Evolutionary conservation across 139 green algal species (phyloP), one percentile per base, ranked within the genome.

Genomic region (Diplosphaera chodatii): DNA sequence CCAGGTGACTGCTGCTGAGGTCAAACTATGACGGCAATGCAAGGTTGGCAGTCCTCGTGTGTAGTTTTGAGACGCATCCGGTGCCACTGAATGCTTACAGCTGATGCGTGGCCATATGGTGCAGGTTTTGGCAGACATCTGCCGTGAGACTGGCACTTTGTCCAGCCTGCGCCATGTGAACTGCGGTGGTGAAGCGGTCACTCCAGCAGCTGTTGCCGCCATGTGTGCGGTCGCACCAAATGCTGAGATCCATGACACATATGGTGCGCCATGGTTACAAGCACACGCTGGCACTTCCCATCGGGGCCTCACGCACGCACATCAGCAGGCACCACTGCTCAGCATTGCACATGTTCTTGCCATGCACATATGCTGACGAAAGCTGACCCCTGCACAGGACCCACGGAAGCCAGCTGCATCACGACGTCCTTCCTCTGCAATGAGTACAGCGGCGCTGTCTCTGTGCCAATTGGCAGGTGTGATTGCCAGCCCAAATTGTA

Each of bases 361-460:
- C n/a, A n/a, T n/a, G n/a, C n/a, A n/a, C n/a, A n/a, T n/a, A n/a
- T n/a, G n/a, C n/a, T n/a, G n/a, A n/a, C n/a, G n/a, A n/a, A n/a
- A n/a, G n/a, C n/a, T n/a, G n/a, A n/a, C n/a, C n/a, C n/a, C n/a
- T n/a, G n/a, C n/a, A n/a, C n/a, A n/a, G 64, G 70, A 37, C 65
- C 77, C 1, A 80, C 55, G 13, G 64, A 73, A 28, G 29, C 64
- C 33, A 76, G 65, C n/a, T n/a, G 74, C 31, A 40, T 63, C 48
- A 59, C 48, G 13, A 59, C 48, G 4, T 59, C 48, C 48, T 59
- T 59, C 48, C 48, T 23, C 16, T 59, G 48, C 48, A 59, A 59
- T 25, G 48, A 59, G 13, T 59, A 59, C 16, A 18, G 48, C 48
- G 48, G 25, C 25, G 48, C 48, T 18, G 48, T 59, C 13, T 59